phyloP scores from a whole-genome alignment of 2,329 filamentous ascomycete species.

The Fusarium tuaranense region DNA sequence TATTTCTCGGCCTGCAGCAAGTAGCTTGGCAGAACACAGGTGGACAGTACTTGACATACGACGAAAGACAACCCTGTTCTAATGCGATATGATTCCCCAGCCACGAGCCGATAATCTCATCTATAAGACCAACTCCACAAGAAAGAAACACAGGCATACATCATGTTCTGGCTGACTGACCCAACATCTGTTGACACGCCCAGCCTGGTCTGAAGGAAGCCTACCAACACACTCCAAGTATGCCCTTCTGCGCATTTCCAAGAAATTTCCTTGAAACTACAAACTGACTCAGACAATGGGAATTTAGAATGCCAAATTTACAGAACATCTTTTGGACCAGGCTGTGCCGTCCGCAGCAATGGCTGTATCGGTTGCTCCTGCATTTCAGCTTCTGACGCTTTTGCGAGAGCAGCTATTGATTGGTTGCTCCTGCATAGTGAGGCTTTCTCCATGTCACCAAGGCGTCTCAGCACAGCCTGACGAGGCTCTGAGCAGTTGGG shows the following conservation, averaged over 20 bases:
- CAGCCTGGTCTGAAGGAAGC: neutral
- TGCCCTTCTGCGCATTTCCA: neutral
- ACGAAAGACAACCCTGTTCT: neutral
- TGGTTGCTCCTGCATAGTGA: neutral
- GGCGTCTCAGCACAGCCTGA: conserved; percentile 11
- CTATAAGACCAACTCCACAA: rapidly evolving
- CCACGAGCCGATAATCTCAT: neutral
- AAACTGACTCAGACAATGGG: neutral
- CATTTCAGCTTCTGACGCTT: neutral
- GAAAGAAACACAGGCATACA: neutral
- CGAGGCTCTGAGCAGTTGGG: neutral
- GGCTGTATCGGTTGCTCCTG: neutral
- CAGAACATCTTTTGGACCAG: neutral
- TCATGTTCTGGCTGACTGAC: neutral
- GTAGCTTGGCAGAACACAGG: neutral
- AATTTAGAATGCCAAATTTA: neutral
- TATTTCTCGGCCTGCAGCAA: neutral
- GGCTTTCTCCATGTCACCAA: neutral
- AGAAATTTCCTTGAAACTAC: neutral
- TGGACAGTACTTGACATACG: neutral
- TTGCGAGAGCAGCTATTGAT: neutral
- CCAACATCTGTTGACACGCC: neutral
- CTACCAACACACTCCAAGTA: neutral
- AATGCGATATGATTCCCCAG: neutral
- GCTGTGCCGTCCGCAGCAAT: neutral